Base-by-base conservation (phyloP, 352 stramenopile species). In the Globisporangium ultimum region DNA sequence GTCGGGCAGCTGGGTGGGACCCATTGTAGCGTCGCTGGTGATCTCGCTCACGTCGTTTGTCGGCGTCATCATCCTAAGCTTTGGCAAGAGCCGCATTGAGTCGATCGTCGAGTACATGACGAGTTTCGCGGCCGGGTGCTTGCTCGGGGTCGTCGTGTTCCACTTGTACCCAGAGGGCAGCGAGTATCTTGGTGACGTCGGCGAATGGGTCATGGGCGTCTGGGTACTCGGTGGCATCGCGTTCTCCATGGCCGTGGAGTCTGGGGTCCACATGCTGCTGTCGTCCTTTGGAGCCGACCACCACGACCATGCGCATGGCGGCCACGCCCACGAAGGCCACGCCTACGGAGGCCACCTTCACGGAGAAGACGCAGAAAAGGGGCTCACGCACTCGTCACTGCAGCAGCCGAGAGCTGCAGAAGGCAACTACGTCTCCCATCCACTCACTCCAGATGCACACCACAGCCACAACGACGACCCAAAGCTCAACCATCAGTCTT, bases 81-180 rank as follows among this genome's bases (percentile, higher is more conserved):
- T 71, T 3, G 52, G 55, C 48, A 66, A 63, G 42, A 43, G 61
- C 4, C 56, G 55, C 40, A 55, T 66, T 15, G 60, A 71, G 13
- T 32, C 61, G 17, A 45, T 72, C 18, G 64, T 70, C 24, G 60
- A 72, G 48, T 74, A 67, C 61, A 75, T 67, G 60, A 67, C 58
- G 45, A 75, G 53, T 22, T 71, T 73, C 17, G 66, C 54, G 1
- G 58, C 65, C 0, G 62, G 66, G 24, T 79, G 71, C 53, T 50
- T 79, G 51, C 42, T 79, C 11, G 71, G 64, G 14, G 71, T 79
- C 53, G 64, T 72, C 5, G 64, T 71, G 13, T 79, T 79, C 47
- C 71, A 76, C 55, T 50, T 79, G 48, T 74, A 71, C 24, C 67
- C 61, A 5, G 71, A 79, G 63, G 65, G 67, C 6, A 60, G 65